Evolutionary conservation across 805 yeast species (phyloP).

Genomic region (Torulaspora microellipsoides): DNA sequence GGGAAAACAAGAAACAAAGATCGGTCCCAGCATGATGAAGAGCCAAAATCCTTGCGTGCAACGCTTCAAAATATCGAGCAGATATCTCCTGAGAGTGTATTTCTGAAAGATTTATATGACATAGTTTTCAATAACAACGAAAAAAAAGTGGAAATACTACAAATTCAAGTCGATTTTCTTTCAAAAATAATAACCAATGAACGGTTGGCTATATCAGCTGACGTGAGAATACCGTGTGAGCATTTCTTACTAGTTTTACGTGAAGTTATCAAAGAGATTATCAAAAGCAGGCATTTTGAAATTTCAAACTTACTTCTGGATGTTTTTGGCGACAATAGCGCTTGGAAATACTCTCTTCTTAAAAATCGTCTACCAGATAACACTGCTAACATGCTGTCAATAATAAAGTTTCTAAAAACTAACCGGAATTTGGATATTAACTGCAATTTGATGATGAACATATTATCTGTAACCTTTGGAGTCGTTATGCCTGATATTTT

Average conservation of each 20-base stretch:
- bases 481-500: slow-evolving; percentile 3
- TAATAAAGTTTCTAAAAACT: background rate
- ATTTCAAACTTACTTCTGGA: too few species aligned
- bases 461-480: slow-evolving; percentile 1
- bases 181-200: slow-evolving; percentile 2
- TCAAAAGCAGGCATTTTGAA: too few species aligned
- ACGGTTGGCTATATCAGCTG: background rate
- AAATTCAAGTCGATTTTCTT: slow-evolving; percentile 4
- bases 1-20: too few species aligned
- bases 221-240: background rate
- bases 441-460: background rate
- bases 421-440: background rate
- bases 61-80: too few species aligned
- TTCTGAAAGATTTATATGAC: background rate
- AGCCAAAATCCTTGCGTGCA: too few species aligned
- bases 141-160: background rate
- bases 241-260: background rate
- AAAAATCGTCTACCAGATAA: too few species aligned
- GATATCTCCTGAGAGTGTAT: too few species aligned
- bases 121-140: background rate
- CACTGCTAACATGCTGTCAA: too few species aligned
- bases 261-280: background rate
- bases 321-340: too few species aligned
- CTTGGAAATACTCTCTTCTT: too few species aligned
- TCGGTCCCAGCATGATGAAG: too few species aligned